A percentile compares a stretch with the other conserved stretches of the same genome.
These are phyloP conservation scores for Tricholoma bakamatsutake DNA, from an alignment of 768 basidiomycete species.

Conservation along the genomic window DNA sequence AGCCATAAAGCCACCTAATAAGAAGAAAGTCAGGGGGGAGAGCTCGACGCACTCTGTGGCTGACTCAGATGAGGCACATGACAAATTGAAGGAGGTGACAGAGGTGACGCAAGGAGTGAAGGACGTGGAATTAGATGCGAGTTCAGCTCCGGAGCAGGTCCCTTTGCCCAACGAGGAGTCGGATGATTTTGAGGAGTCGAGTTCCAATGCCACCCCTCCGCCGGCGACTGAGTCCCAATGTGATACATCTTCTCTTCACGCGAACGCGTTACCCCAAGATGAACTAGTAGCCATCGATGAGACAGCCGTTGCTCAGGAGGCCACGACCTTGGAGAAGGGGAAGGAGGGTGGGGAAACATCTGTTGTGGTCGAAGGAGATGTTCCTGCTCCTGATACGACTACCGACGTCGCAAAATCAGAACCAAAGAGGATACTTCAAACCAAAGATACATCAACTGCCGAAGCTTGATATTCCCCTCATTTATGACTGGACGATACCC, in stretches of 20 bases:
- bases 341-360: neutral
- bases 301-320: neutral
- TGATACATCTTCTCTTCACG: constrained; percentile 6
- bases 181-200: constrained; percentile 31
- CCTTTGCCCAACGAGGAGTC: constrained; percentile 34
- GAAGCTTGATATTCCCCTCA: neutral
- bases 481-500: constrained; percentile 3
- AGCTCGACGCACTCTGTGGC: constrained; percentile 27
- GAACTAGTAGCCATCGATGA: neutral
- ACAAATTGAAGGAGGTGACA: constrained; percentile 42
- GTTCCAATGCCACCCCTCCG: constrained; percentile 17
- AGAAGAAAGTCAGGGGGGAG: constrained; percentile 43
- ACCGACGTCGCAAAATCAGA: neutral
- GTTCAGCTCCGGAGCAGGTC: constrained; percentile 28
- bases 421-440: neutral
- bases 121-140: constrained; percentile 57
- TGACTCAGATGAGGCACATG: constrained; percentile 11
- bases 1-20: constrained; percentile 31
- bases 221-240: constrained; percentile 8
- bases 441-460: neutral
- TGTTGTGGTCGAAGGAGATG: neutral
- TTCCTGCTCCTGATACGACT: neutral
- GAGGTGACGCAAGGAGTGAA: constrained; percentile 69
- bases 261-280: constrained; percentile 2
- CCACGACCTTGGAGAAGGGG: neutral